Conservation (phyloP, 192 early-diverging fungal genomes). For the Gaertneriomyces semiglobifer region DNA sequence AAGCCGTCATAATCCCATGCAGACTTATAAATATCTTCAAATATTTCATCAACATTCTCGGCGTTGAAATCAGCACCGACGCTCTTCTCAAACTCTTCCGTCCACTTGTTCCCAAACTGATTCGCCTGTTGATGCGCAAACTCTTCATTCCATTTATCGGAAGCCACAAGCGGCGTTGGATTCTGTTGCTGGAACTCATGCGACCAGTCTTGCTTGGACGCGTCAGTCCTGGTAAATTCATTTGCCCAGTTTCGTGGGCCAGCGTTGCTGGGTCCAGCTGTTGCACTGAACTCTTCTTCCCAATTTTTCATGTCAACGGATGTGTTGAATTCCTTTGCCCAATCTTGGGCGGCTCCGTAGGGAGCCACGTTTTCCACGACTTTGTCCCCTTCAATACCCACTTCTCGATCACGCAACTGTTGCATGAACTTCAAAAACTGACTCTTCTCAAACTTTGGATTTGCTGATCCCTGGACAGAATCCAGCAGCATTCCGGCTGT, state of each 20-base stretch:
- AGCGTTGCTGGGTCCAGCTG: no score
- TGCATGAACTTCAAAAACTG: slow-evolving; percentile 93
- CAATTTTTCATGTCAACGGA: slow-evolving; percentile 37
- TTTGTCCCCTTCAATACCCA: slow-evolving; percentile 85
- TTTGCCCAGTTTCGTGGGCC: background rate
- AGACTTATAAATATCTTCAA: slow-evolving; percentile 17
- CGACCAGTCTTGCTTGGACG: no score
- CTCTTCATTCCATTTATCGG: no score
- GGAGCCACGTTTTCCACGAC: slow-evolving; percentile 63
- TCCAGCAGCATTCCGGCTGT: slow-evolving; percentile 81
- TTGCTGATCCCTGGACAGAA: slow-evolving; percentile 66
- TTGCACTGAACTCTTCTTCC: slow-evolving; percentile 60
- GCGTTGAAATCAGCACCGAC: background rate
- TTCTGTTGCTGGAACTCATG: no score
- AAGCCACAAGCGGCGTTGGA: no score
- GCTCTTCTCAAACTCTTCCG: slow-evolving; percentile 15
- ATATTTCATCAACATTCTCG: background rate
- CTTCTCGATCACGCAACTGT: slow-evolving; percentile 81
- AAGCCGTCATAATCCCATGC: slow-evolving; percentile 24
- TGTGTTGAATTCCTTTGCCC: slow-evolving; percentile 40
- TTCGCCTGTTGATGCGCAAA: no score
- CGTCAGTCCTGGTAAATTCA: background rate
- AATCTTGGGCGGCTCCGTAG: slow-evolving; percentile 35
- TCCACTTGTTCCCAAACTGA: no score
- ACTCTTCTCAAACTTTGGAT: slow-evolving; percentile 92